phyloP scores from a whole-genome alignment of 2,329 filamentous ascomycete species.

The Colletotrichum cordylinicola region DNA sequence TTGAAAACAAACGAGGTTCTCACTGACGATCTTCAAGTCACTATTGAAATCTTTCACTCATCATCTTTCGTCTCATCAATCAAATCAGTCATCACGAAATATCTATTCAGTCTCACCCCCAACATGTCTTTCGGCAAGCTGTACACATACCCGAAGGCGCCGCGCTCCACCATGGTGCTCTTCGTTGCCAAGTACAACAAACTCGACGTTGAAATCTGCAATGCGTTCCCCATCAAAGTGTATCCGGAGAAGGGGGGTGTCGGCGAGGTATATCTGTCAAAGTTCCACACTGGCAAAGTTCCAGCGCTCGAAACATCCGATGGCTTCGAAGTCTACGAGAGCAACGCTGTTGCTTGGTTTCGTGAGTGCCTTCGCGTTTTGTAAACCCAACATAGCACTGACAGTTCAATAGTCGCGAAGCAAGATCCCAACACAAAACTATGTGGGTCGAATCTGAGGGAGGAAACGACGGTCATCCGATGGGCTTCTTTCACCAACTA shows the following conservation, averaged over 20 bases:
- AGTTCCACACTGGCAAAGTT: background rate
- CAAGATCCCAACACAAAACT: background rate
- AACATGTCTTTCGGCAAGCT: conserved; percentile 2
- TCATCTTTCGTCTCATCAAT: background rate
- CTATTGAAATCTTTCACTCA: background rate
- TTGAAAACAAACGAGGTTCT: background rate
- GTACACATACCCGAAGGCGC: background rate
- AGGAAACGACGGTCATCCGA: background rate
- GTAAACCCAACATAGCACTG: background rate
- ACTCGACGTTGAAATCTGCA: background rate
- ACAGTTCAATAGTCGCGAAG: background rate
- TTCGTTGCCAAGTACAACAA: background rate
- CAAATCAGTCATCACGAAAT: background rate
- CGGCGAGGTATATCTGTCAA: background rate
- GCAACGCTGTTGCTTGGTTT: background rate
- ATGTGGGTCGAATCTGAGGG: background rate
- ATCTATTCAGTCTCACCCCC: background rate
- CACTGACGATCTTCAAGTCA: background rate
- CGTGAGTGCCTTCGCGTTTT: background rate
- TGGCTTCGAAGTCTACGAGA: background rate
- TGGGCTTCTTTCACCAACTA: background rate
- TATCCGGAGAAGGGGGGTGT: background rate
- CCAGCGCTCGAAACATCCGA: background rate
- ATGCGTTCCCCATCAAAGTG: background rate
- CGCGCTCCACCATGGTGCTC: background rate